Evolutionary conservation across 108 stramenopile genomes (phyloP), one percentile per base, ranked within the genome.

Genomic region (Cylindrotheca closterium): DNA sequence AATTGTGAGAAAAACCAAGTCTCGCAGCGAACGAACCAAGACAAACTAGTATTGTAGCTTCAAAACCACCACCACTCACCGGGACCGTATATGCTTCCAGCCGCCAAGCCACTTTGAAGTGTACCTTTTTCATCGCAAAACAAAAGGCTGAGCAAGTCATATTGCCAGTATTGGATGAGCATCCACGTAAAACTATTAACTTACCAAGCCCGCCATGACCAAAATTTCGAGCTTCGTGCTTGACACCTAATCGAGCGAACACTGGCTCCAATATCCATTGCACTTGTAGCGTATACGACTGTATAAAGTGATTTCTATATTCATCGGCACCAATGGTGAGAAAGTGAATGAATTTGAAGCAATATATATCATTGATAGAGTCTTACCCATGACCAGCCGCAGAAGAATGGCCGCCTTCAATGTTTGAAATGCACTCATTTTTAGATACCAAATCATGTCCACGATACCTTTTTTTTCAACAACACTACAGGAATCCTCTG

Each of bases 251-350:
- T 47, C 79, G 79, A 19, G 78, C 81, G 60, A 92, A 83, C 3
- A 92, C 32, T 8, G 83, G 80, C 54, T 71, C 70, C 60, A 92
- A 55, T 19, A 92, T 68, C 37, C 65, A 61, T 46, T 88, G 79
- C 31, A 92, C 72, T 55, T 83, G 82, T 47, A 84, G 75, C 28
- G 65, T 78, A 60, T 83, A 85, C 25, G 74, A 79, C 65, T 92
- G 91, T 30, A 63, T 67, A 54, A 80, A 88, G 49, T 88, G 84
- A 70, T 92, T 92, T 28, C 89, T 58, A 28, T 42, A n/a, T n/a
- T n/a, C n/a, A n/a, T n/a, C n/a, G n/a, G n/a, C n/a, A n/a, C n/a
- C n/a, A n/a, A n/a, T n/a, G n/a, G n/a, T n/a, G n/a, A n/a, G n/a
- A n/a, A n/a, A n/a, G n/a, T n/a, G n/a, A n/a, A n/a, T n/a, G n/a